phyloP scores from a whole-genome alignment of 805 yeast species.

The Candida xyloterini region DNA sequence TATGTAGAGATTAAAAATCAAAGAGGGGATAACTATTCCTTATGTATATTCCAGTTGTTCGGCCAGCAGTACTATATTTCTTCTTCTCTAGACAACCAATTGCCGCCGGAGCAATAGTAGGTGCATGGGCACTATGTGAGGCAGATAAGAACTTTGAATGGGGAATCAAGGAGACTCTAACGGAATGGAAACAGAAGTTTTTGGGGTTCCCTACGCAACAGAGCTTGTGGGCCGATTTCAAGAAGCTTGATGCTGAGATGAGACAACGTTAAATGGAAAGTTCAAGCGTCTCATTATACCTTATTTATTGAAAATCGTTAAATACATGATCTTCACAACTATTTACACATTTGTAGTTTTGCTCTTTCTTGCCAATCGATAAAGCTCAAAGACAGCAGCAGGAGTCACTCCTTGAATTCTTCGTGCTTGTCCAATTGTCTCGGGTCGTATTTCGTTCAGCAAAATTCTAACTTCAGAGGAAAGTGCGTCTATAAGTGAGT shows the following conservation, averaged over 20 bases:
- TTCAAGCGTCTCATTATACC: not conserved
- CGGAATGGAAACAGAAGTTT: slow-evolving; percentile 26
- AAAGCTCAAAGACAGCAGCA: slow-evolving; percentile 81
- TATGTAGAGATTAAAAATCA: not conserved
- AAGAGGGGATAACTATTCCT: slow-evolving; percentile 1
- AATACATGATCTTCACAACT: not conserved
- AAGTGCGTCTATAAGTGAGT: slow-evolving; percentile 55
- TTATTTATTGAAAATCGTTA: slow-evolving; percentile 1
- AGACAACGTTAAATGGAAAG: not conserved
- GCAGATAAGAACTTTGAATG: slow-evolving; percentile 32
- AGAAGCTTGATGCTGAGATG: slow-evolving; percentile 31
- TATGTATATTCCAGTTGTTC: slow-evolving; percentile 30
- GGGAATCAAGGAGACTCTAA: slow-evolving; percentile 32
- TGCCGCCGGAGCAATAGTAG: slow-evolving; percentile 33
- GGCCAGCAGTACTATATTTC: slow-evolving; percentile 37
- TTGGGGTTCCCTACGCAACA: slow-evolving; percentile 35
- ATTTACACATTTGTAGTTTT: not conserved
- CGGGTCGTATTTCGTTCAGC: slow-evolving; percentile 74
- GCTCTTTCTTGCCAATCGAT: slow-evolving; percentile 45
- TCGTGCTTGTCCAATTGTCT: slow-evolving; percentile 92
- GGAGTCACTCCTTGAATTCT: slow-evolving; percentile 95
- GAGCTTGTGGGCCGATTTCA: slow-evolving; percentile 30
- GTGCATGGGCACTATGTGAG: slow-evolving; percentile 36
- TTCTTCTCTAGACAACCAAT: slow-evolving; percentile 37
- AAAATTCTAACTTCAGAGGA: slow-evolving; percentile 71